A percentile compares a stretch with the other conserved stretches of the same genome.
Evolutionary conservation across 1,284 basidiomycete species (phyloP).

Genomic region (Hemileia vastatrix): DNA sequence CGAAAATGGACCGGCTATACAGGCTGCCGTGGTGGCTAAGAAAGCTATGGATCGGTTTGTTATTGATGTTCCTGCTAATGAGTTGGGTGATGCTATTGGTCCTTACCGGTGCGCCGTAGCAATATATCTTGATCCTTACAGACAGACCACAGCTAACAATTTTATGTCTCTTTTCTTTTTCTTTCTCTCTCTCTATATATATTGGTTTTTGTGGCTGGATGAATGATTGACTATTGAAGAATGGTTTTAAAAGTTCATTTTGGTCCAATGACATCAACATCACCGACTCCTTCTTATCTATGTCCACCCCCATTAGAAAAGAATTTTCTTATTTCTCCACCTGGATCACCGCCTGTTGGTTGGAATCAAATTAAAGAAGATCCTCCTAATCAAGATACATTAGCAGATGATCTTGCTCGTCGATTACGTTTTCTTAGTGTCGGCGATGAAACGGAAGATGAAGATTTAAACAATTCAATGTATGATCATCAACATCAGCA

Average conservation of each 20-base stretch:
- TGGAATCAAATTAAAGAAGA: constrained; percentile 91
- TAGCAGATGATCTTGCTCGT: constrained; percentile 78
- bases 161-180: neutral
- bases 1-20: too few relatives aligned
- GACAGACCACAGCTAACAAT: neutral
- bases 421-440: constrained; percentile 55
- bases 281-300: constrained; percentile 61
- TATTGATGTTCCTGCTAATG: neutral
- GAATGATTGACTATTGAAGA: neutral
- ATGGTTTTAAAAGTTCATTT: constrained; percentile 14
- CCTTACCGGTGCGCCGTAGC: neutral
- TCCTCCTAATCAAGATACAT: constrained; percentile 72
- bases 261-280: neutral
- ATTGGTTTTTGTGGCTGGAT: neutral
- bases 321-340: constrained; percentile 95
- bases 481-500: constrained; percentile 7
- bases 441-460: constrained; percentile 55
- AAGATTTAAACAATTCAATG: constrained; percentile 38
- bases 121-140: neutral
- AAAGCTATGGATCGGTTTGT: constrained; percentile 15
- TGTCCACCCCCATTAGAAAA: constrained; percentile 69
- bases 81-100: neutral
- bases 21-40: constrained; percentile 4
- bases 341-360: constrained; percentile 92
- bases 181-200: neutral